Conservation (phyloP, 225 moss, liverwort and hornwort genomes). For the Physcomitrellopsis africana region DNA sequence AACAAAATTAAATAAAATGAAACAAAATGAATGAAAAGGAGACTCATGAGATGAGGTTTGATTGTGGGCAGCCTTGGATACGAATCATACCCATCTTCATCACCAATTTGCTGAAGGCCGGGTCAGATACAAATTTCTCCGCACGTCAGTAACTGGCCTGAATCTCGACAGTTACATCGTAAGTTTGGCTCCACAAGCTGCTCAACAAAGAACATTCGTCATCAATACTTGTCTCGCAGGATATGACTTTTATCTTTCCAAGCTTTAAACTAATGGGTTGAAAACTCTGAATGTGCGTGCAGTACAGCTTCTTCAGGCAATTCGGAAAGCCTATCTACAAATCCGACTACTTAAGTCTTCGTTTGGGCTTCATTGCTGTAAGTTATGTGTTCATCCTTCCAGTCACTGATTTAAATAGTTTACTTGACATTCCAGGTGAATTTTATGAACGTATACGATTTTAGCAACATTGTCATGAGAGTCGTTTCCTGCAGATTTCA, state of each 20-base stretch:
- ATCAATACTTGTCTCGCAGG: neutral
- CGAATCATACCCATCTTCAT: slow-evolving; percentile 32
- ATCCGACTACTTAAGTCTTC: slow-evolving; percentile 80
- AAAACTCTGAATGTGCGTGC: slow-evolving; percentile 28
- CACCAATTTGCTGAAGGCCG: slow-evolving; percentile 33
- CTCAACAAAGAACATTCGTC: no score
- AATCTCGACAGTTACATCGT: slow-evolving; percentile 58
- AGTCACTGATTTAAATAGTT: neutral
- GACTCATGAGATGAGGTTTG: neutral
- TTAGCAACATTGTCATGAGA: neutral
- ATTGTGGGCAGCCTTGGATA: slow-evolving; percentile 34
- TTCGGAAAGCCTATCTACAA: slow-evolving; percentile 69
- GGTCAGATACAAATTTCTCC: slow-evolving; percentile 47
- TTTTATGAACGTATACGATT: neutral
- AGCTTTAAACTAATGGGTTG: neutral
- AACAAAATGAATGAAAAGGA: neutral
- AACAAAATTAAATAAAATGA: neutral
- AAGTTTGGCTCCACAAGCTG: slow-evolving; percentile 24
- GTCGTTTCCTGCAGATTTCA: neutral
- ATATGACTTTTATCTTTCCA: neutral
- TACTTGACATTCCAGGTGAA: neutral
- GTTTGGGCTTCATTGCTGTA: slow-evolving; percentile 78
- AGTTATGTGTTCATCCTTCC: slow-evolving; percentile 31
- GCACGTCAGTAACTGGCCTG: slow-evolving; percentile 49
- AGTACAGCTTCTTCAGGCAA: slow-evolving; percentile 93